These are phyloP conservation scores for Sporothrix mexicana DNA, from an alignment of 2,329 filamentous ascomycete genomes.

Conservation along the genomic window DNA sequence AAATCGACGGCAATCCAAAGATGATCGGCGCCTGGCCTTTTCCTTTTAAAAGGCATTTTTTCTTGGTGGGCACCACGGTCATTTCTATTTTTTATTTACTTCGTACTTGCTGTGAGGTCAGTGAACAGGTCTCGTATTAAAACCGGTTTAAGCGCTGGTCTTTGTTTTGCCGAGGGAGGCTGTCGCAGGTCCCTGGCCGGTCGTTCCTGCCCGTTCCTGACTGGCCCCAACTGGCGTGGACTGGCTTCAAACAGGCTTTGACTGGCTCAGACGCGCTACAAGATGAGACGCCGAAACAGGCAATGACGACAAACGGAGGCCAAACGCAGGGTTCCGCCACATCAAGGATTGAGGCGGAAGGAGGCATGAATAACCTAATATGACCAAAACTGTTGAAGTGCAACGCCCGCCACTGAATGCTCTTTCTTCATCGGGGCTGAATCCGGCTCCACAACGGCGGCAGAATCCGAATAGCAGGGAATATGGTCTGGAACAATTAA, in stretches of 20 bases:
- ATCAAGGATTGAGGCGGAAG: background rate
- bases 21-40: constrained; percentile 16
- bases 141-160: constrained; percentile 25
- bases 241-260: background rate
- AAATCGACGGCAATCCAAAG: constrained; percentile 19
- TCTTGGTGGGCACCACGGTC: background rate
- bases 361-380: background rate
- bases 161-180: constrained; percentile 8
- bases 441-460: no score
- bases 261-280: constrained; percentile 24
- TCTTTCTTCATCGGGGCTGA: no score
- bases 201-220: constrained; percentile 11
- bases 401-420: background rate
- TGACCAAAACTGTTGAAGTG: background rate
- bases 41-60: background rate
- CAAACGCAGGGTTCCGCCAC: constrained; percentile 11
- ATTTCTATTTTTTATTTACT: background rate
- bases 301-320: constrained; percentile 24
- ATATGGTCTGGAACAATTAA: background rate
- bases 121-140: constrained; percentile 5
- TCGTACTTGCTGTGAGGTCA: background rate
- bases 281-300: constrained; percentile 29
- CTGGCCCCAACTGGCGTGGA: constrained; percentile 22
- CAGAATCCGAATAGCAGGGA: no score
- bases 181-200: constrained; percentile 7